These are phyloP conservation scores for Calonectria pauciramosa DNA, from an alignment of 2,329 filamentous ascomycete genomes.

Conservation along the genomic window DNA sequence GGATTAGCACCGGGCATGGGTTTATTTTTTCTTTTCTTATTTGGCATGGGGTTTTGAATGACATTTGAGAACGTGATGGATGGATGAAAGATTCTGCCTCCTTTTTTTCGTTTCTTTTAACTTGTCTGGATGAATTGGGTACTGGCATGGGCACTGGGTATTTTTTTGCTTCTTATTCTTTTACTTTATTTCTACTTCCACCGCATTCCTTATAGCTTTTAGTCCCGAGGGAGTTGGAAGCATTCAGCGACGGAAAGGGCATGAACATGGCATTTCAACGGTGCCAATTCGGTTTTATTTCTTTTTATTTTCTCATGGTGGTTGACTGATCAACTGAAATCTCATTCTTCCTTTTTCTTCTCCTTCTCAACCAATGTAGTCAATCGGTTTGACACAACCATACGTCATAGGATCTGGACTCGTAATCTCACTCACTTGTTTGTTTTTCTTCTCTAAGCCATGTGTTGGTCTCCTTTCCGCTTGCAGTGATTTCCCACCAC, in stretches of 20 bases:
- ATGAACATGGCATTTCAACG: constrained; percentile 2
- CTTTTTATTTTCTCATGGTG: constrained; percentile 5
- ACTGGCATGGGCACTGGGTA: background rate
- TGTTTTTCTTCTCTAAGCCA: background rate
- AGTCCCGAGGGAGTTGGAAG: background rate
- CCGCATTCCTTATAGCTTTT: constrained; percentile 9
- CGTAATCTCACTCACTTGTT: constrained; percentile 6
- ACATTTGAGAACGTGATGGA: background rate
- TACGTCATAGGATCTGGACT: constrained; percentile 43
- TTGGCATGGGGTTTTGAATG: constrained; percentile 20
- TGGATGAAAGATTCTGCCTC: constrained; percentile 5
- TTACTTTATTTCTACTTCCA: background rate
- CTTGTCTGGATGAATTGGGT: background rate
- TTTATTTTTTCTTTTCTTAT: background rate
- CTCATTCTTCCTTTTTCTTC: constrained; percentile 12
- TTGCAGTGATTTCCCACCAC: background rate
- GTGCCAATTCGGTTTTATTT: constrained; percentile 11
- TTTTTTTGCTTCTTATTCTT: background rate
- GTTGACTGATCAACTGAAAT: constrained; percentile 26
- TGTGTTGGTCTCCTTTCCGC: background rate
- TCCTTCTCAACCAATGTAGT: background rate
- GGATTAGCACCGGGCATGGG: constrained; percentile 7
- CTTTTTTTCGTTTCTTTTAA: background rate
- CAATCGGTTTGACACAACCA: background rate
- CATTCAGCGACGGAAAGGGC: constrained; percentile 1